Conservation (phyloP, 2,329 filamentous ascomycete genomes). For the Ceratocystis huliohia region DNA sequence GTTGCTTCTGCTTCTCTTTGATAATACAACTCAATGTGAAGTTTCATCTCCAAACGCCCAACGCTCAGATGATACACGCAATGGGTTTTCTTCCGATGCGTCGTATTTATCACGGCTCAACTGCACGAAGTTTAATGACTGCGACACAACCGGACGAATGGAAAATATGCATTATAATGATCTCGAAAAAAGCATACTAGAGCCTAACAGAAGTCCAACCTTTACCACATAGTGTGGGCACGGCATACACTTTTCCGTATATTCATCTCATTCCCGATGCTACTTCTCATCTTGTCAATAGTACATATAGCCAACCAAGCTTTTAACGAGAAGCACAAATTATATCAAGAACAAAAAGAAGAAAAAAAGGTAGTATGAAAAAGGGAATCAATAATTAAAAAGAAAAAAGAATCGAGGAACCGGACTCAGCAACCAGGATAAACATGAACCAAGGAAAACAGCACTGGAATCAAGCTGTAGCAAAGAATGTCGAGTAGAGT, state of each 20-base stretch:
- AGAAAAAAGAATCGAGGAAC: constrained; percentile 18
- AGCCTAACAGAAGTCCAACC: neutral
- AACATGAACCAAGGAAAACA: constrained; percentile 24
- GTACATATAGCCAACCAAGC: neutral
- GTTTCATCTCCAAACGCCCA: too few relatives aligned
- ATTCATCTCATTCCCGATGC: neutral
- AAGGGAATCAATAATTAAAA: constrained; percentile 22
- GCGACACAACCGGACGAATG: neutral
- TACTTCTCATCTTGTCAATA: neutral
- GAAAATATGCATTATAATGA: neutral
- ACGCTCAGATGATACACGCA: too few relatives aligned
- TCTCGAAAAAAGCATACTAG: neutral
- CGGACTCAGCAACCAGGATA: constrained; percentile 17
- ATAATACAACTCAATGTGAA: too few relatives aligned
- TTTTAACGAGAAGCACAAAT: constrained; percentile 13
- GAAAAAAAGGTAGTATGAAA: constrained; percentile 12
- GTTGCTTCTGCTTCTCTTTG: too few relatives aligned
- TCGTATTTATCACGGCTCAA: too few relatives aligned
- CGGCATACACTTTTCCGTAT: neutral
- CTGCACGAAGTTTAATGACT: neutral
- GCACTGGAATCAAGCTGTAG: constrained; percentile 18
- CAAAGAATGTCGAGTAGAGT: constrained; percentile 29
- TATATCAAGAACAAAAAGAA: constrained; percentile 15
- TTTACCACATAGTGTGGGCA: neutral
- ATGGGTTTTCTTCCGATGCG: too few relatives aligned